Evolutionary conservation across 441 rosid genomes (phyloP), one percentile per base, ranked within the genome.

Genomic region (Brassica balearica): DNA sequence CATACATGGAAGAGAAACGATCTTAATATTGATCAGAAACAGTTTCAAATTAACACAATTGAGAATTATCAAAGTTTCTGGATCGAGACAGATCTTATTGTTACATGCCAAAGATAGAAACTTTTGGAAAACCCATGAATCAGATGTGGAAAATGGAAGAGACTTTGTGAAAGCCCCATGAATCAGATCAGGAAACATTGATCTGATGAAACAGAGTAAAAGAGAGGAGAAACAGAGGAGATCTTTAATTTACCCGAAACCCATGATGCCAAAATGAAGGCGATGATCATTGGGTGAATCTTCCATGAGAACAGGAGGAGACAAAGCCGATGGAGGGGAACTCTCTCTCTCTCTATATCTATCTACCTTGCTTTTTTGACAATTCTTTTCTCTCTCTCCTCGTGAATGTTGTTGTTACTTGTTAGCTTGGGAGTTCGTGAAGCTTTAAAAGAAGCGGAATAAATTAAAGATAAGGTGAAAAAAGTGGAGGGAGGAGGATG

Each of bases 261-360:
- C 95, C 98, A 93, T 95, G 87, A 83, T 88, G 82, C 99, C 99
- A 87, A 88, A 93, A 79, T 73, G 88, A 68, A 90, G 91, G 69
- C 99, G 98, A 73, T 89, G 97, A 73, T 89, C 96, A 78, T 91
- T 77, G 74, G 81, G 83, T 19, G 86, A 80, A 82, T 77, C 87
- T 87, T 90, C 98, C 98, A 87, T 91, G 84, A 77, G 77, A 72
- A 58, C 43, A 48, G 85, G 78, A 60, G 25, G 76, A 69, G 51
- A 27, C 41, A 34, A 5, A 1, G 34, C 34, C 34, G 34, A 29
- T 29, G 34, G 1, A 29, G 34, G 34, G 34, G 41, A 9, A 7
- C 36, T 27, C 2, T 15, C 58, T 12, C 3, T 58, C 11, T 43
- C 29, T 59, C 5, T 20, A 6, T 58, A 1, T 43, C 29, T 59